Percentiles rank a stretch among this genome's conserved stretches.
These are phyloP conservation scores for Geosmithia putterillii DNA, from an alignment of 2,329 filamentous ascomycete genomes.

Conservation along the genomic window DNA sequence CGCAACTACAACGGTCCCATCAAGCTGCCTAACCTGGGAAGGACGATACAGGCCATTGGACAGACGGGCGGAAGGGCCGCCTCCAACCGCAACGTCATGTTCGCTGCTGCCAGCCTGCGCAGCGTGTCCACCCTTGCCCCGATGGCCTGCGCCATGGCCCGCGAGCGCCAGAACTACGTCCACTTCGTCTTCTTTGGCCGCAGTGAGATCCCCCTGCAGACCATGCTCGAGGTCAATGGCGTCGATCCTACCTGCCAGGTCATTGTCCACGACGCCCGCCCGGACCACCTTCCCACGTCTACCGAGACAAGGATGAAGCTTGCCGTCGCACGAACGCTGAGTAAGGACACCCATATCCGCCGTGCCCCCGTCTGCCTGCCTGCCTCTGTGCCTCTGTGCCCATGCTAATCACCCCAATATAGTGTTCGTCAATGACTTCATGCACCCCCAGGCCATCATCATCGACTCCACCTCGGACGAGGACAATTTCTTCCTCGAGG, in stretches of 20 bases:
- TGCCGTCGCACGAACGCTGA: slow-evolving; percentile 51
- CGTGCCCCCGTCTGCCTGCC: too few species aligned
- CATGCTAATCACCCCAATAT: slow-evolving; percentile 6
- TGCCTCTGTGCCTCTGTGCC: not conserved
- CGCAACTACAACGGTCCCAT: slow-evolving; percentile 53
- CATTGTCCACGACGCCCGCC: slow-evolving; percentile 58
- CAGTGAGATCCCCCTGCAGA: slow-evolving; percentile 54
- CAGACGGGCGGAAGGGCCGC: slow-evolving; percentile 36
- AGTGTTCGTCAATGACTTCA: slow-evolving; percentile 57
- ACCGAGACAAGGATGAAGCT: slow-evolving; percentile 56
- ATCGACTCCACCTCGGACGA: slow-evolving; percentile 58
- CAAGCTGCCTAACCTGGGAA: slow-evolving; percentile 52
- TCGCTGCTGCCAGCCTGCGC: slow-evolving; percentile 61
- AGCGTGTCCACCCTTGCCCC: slow-evolving; percentile 65
- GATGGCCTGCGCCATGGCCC: slow-evolving; percentile 77
- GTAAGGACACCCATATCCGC: slow-evolving; percentile 25
- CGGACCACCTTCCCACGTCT: slow-evolving; percentile 59
- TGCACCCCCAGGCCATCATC: slow-evolving; percentile 68
- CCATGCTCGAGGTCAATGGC: slow-evolving; percentile 67
- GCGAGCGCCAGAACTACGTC: slow-evolving; percentile 55
- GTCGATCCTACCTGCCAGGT: slow-evolving; percentile 60
- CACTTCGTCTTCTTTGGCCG: slow-evolving; percentile 73
- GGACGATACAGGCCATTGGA: slow-evolving; percentile 47
- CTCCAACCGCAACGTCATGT: slow-evolving; percentile 61
- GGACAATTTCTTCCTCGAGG: slow-evolving; percentile 53